Evolutionary conservation across 2,329 filamentous ascomycete species (phyloP).

Genomic region (Aspergillus clavatus): DNA sequence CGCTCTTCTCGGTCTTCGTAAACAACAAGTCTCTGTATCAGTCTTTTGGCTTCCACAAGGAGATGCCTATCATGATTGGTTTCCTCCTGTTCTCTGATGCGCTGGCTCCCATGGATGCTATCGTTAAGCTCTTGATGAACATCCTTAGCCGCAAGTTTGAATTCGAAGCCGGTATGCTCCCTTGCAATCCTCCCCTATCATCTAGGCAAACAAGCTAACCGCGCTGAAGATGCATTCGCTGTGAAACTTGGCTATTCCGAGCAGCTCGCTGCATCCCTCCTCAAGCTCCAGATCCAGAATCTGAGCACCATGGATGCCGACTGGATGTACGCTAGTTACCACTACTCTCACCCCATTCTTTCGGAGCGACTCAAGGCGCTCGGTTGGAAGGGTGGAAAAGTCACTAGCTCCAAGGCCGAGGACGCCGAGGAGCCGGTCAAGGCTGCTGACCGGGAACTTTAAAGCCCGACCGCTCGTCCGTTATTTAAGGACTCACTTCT

Average conservation of each 20-base stretch:
- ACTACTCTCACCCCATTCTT: conserved; percentile 96
- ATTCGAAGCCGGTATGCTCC: conserved; percentile 72
- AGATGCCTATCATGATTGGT: conserved; percentile 90
- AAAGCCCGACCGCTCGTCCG: conserved; percentile 21
- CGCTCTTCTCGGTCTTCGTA: conserved; percentile 94
- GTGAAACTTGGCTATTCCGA: conserved; percentile 74
- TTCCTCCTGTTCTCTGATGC: conserved; percentile 97
- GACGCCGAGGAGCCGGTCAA: conserved; percentile 59
- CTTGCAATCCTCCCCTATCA: neutral
- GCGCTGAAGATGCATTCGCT: conserved; percentile 69
- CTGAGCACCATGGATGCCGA: conserved; percentile 98
- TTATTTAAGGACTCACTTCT: conserved; percentile 1
- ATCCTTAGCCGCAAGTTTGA: conserved; percentile 90
- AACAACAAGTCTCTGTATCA: conserved; percentile 88
- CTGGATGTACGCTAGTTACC: conserved; percentile 96
- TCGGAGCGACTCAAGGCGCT: conserved; percentile 88
- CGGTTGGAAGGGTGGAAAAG: conserved; percentile 67
- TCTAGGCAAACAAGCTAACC: conserved; percentile 18
- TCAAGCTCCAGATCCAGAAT: conserved; percentile 98
- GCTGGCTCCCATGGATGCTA: conserved; percentile 87
- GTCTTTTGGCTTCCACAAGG: conserved; percentile 79
- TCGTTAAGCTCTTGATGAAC: conserved; percentile 95
- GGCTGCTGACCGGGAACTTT: conserved; percentile 72
- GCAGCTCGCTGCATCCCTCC: conserved; percentile 79
- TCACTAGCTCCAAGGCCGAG: conserved; percentile 45